Base-by-base conservation (phyloP, 208 protist species). In the Vickermania ingenoplastis region DNA sequence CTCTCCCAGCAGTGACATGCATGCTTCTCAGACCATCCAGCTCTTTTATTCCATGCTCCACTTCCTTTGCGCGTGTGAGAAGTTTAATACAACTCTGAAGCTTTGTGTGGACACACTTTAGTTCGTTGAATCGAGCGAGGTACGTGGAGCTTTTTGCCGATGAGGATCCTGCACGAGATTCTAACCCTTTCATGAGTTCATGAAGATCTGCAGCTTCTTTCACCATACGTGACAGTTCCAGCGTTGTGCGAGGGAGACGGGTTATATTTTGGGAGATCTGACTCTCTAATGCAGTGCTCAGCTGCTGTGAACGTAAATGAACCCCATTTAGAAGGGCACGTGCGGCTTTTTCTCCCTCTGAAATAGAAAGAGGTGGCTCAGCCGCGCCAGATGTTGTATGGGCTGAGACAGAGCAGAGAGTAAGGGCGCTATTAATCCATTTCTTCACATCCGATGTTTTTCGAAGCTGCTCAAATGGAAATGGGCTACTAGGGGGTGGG, bases 171-270 rank as follows among this genome's bases (percentile, higher is more conserved):
- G 36, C 36, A 7, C 7, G 36, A 45, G 11, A n/a, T 45, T 45
- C 36, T 21, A 87, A 72, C 21, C 31, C 29, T 60, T 84, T 62
- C 30, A 92, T 55, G 53, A 76, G 73, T 51, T 60, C 57, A 3
- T 74, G 65, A 22, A 89, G 67, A 30, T 80, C 76, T 26, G 73
- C 64, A 2, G 81, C 59, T 25, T 92, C 84, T 2, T 63, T 59
- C 3, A 65, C 62, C 78, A 92, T 89, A 49, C 79, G 84, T 2
- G 58, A 53, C 31, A 92, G 73, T 63, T 92, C 84, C 54, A 89
- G 69, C 24, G 73, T 73, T 1, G 81, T 75, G 36, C 84, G 72
- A 25, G 84, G 84, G 7, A 92, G 74, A 3, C 84, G 84, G 13
- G 85, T 71, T 1, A 86, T 64, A 13, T 75, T 75, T 62, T 83